Base-by-base conservation (phyloP, 257 asterid species). In the Osmanthus fragrans region DNA sequence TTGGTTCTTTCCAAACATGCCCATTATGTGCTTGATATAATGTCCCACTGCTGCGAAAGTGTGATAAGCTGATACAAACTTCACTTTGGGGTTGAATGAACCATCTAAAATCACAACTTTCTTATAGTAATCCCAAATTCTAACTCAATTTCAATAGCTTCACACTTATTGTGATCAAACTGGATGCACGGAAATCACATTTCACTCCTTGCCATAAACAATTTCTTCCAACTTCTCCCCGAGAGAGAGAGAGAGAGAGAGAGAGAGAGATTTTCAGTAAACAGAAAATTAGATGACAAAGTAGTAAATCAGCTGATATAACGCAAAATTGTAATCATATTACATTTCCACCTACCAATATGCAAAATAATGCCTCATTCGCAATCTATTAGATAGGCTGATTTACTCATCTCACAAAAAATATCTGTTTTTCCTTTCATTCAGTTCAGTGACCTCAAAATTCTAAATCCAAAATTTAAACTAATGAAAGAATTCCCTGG, bases 371-470 rank as follows among this genome's bases (percentile, higher is more conserved):
- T 4, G 18, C 69, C 69, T 27, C 34, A 13, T 63, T 63, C 8
- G 19, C 18, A 27, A 12, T 66, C 56, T 51, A 42, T 54, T 39
- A 29, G 39, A 18, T 32, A 58, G 70, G 73, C 47, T 45, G 47
- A 51, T 83, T 80, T 76, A 70, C 45, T 63, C 64, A 51, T 30
- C 76, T 73, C 51, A 23, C 47, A 19, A 7, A 37, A 30, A 37
- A 56, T 75, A 70, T 33, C 56, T 23, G 60, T 23, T 71, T 70
- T 32, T 71, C 75, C 63, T 42, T 15, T 42, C 33, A 13, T 45
- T 21, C 69, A 76, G 80, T 39, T 5, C 70, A 80, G 65, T 67
- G 77, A 77, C 83, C 84, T 85, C 56, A 82, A 77, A 68, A 82
- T 67, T 70, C 69, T 19, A 64, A 75, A 76, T 71, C 72, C 36